phyloP scores from a whole-genome alignment of 371 early-diverging fungal species.

The Mucor irregularis region DNA sequence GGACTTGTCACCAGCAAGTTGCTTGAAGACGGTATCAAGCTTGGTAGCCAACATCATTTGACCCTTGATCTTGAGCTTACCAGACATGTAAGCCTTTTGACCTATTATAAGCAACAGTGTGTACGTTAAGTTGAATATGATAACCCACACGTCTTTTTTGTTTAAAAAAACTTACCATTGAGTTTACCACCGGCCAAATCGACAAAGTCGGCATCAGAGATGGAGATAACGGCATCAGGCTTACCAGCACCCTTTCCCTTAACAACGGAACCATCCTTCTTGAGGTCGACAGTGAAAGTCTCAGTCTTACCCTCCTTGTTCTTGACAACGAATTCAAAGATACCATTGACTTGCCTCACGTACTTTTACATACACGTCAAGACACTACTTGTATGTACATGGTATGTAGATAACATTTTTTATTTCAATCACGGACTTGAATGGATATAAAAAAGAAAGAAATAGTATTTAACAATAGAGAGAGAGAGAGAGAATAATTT shows the following conservation, averaged over 20 bases:
- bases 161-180: constrained; percentile 61
- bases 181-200: constrained; percentile 83
- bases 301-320: constrained; percentile 65
- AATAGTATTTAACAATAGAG: too few relatives aligned
- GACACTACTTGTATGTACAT: too few relatives aligned
- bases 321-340: constrained; percentile 85
- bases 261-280: constrained; percentile 61
- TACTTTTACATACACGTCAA: too few relatives aligned
- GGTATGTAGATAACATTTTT: too few relatives aligned
- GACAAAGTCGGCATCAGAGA: constrained; percentile 83
- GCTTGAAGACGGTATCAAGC: constrained; percentile 69
- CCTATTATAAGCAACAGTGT: constrained; percentile 22
- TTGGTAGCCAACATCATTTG: constrained; percentile 85
- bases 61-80: constrained; percentile 87
- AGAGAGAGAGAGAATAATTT: constrained; percentile 1
- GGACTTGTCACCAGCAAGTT: constrained; percentile 43
- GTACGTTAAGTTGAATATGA: too few relatives aligned
- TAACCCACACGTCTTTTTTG: too few relatives aligned
- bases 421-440: too few relatives aligned
- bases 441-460: too few relatives aligned
- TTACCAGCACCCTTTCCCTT: constrained; percentile 67
- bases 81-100: constrained; percentile 80
- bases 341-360: constrained; percentile 69
- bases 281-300: constrained; percentile 77
- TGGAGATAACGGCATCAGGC: constrained; percentile 65